Base-by-base conservation (phyloP, 257 asterid species). In the Ligustrum vulgare region DNA sequence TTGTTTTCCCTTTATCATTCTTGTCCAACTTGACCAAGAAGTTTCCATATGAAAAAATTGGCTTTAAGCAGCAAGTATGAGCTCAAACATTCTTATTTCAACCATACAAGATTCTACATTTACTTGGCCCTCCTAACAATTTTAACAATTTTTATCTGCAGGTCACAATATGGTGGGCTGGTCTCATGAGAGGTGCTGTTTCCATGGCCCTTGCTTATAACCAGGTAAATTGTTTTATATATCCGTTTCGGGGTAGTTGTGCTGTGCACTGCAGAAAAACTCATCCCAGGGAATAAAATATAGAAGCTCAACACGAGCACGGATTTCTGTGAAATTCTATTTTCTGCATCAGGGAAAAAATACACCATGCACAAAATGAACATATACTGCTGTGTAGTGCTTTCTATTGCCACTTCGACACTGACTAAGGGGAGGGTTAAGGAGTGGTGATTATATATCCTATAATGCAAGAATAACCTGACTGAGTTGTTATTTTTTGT, bases 151-250 rank as follows among this genome's bases (percentile, higher is more conserved):
- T n/a, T 41, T 20, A 37, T 69, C 69, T 76, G 63, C 77, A 88
- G 93, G 71, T 88, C 71, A 86, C 89, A 4, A 83, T 88, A 70
- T 88, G 93, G 93, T 86, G 91, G 91, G 89, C 93, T 78, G 93
- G 93, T 54, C 88, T 88, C 28, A 86, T 88, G 85, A 85, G 93
- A 25, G 91, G 93, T 47, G 89, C 93, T 63, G 93, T 88, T 22
- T 86, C 93, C 9, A 86, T 88, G 86, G 93, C 93, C 72, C 90
- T 88, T 69, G 85, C 91, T 73, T 88, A 88, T 87, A 88, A 85
- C 75, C 89, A 88, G 85, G 93, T 88, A 74, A 49, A 51, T 20
- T 41, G 11, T 41, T 11, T 12, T 41, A 39, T 49, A 60, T 35
- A 5, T 58, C 73, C 62, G 41, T 4, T 16, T 71, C 45, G 37